Base-by-base conservation (phyloP, 257 asterid genomes). In the Nicotiana tabacum region DNA sequence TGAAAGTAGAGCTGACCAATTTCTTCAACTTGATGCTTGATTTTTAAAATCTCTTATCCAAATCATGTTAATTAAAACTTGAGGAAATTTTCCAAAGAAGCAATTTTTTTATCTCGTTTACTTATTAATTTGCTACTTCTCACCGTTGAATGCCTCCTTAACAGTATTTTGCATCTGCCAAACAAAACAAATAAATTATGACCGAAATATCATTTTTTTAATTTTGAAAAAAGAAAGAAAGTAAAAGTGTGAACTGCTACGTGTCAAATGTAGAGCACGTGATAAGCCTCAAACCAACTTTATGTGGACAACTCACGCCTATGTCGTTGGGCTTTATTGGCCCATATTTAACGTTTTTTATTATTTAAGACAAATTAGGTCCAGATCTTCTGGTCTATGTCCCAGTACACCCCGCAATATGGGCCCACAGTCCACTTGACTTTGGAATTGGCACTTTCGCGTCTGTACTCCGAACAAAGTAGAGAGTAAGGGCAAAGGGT, bases 191-290 rank as follows among this genome's bases (percentile, higher is more conserved):
- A 11, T 4, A 48, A 48, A 48, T 48, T 48, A 53, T 53, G 17
- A 53, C 16, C n/a, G 60, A 55, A 55, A 12, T 55, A 13, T 2
- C 1, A 1, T 55, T 55, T 55, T 5, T 55, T 55, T 3, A 6
- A 6, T 15, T 55, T 39, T 21, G 21, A 6, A 39, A 39, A 39
- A 39, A 35, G 39, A 35, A 21, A 4, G 39, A 35, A 39, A 0
- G 9, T 39, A 39, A 39, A 39, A 2, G 55, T 35, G 30, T 9
- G 18, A 68, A 35, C 77, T 5, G 0, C 35, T 46, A 83, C 88
- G 85, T 86, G 86, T 66, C 86, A 32, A 33, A 65, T 43, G 16
- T 5, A n/a, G 21, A 65, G 81, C 81, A 83, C 70, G 66, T 51
- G 4, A 29, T 13, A 24, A 53, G 32, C 30, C 61, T 15, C 29